Evolutionary conservation across 306 rosid genomes (phyloP), one percentile per base, ranked within the genome.

Genomic region (Glycine soja): DNA sequence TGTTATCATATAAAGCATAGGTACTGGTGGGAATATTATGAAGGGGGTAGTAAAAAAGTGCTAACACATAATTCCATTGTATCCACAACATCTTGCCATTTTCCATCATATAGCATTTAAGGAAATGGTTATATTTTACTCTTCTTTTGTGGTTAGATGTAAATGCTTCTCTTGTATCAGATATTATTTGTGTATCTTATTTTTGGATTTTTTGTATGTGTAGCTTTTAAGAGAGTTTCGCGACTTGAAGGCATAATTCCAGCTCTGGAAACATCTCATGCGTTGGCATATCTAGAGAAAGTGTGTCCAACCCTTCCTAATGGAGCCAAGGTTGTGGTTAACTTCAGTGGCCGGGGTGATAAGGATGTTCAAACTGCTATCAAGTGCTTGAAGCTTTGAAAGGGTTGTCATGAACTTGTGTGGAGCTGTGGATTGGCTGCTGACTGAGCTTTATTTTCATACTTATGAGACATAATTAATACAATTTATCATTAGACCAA

Each of bases 331-430:
- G 93, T 95, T 14, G 97, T 95, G 72, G 75, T 95, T 6, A 91
- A 91, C 90, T 95, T 90, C 89, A 93, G 99, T 56, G 99, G 99
- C 80, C 77, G 99, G 72, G 99, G 99, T 53, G 99, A 95, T 61
- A 95, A 95, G 87, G 99, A 95, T 77, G 99, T 95, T 69, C 95
- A 95, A 3, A 95, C 99, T 10, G 99, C 92, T 12, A 95, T 90
- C 93, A 95, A 95, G 85, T 71, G 83, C 79, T 79, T 95, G 91
- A 74, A 93, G 86, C 14, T 95, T 79, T 95, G 86, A 90, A 58
- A 24, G 30, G 30, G 30, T 24, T 24, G 2, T 64, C 70, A 13
- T 59, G 30, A 32, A 70, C 70, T 75, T 56, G 71, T 43, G 54
- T 51, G 40, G 43, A 53, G 7, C 42, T 34, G 48, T 80, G 79